Evolutionary conservation across 768 basidiomycete species (phyloP).

Genomic region (Mycena latifolia): DNA sequence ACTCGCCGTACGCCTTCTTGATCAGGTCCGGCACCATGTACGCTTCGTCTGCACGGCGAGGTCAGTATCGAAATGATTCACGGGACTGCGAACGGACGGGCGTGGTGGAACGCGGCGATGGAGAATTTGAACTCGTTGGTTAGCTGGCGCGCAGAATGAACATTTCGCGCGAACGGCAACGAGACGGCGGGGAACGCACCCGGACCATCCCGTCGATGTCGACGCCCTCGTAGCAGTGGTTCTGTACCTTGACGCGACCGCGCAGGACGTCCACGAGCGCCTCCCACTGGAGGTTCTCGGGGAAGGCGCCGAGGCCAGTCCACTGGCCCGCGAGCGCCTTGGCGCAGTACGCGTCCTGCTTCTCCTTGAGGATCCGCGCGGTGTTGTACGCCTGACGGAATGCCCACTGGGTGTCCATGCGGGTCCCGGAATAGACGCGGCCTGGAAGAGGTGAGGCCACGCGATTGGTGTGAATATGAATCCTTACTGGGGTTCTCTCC

Average conservation of each 20-base stretch:
- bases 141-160: conserved; percentile 72
- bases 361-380: conserved; percentile 71
- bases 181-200: conserved; percentile 58
- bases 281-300: conserved; percentile 79
- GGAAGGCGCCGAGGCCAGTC: conserved; percentile 64
- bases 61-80: not conserved
- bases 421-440: conserved; percentile 58
- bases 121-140: conserved; percentile 88
- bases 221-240: conserved; percentile 65
- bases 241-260: conserved; percentile 77
- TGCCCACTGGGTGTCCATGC: conserved; percentile 75
- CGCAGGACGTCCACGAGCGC: conserved; percentile 77
- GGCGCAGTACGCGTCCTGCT: conserved; percentile 76
- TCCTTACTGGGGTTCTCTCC: conserved; percentile 31
- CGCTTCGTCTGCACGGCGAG: conserved; percentile 64
- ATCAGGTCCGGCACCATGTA: conserved; percentile 83
- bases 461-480: not conserved
- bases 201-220: conserved; percentile 76
- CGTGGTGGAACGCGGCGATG: conserved; percentile 83
- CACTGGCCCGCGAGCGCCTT: conserved; percentile 60
- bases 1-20: conserved; percentile 73
- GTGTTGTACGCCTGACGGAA: conserved; percentile 81
- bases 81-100: conserved; percentile 40
- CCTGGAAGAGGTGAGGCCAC: not conserved
- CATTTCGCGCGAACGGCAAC: conserved; percentile 55